These are phyloP conservation scores for Rosa hybrid DNA, from an alignment of 331 rosid genomes.

Conservation along the genomic window DNA sequence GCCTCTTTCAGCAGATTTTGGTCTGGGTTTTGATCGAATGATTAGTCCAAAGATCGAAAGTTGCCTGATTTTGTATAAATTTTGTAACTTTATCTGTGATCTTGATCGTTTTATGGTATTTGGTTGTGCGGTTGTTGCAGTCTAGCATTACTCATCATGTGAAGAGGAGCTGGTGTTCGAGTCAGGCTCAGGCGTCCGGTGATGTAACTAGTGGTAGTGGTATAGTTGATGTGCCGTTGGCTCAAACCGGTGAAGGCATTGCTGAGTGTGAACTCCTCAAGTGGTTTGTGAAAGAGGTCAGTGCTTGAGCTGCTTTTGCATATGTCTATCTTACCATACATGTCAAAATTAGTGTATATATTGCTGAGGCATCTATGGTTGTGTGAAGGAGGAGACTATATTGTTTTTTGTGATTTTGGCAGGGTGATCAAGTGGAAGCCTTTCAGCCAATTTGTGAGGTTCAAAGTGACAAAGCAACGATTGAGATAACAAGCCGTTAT, in stretches of 20 bases:
- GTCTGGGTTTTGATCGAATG: neutral
- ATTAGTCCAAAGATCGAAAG: neutral
- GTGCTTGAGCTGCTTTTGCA: constrained; percentile 7
- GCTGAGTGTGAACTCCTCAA: constrained; percentile 96
- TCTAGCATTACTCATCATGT: constrained; percentile 22
- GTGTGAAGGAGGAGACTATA: neutral
- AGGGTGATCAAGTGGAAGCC: constrained; percentile 87
- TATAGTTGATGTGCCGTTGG: constrained; percentile 75
- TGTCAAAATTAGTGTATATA: neutral
- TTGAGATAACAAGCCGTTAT: constrained; percentile 95
- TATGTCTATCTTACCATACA: neutral
- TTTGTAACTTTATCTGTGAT: neutral
- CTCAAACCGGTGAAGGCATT: constrained; percentile 98
- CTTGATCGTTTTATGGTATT: neutral
- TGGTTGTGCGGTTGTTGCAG: constrained; percentile 28
- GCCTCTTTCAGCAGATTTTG: constrained; percentile 1
- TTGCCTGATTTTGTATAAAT: neutral
- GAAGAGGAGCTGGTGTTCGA: constrained; percentile 50
- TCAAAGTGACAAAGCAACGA: constrained; percentile 98
- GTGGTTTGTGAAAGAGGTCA: constrained; percentile 94
- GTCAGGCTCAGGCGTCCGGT: constrained; percentile 44
- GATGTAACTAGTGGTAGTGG: constrained; percentile 41
- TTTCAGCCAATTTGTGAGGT: constrained; percentile 95
- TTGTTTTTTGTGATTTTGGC: constrained; percentile 27
- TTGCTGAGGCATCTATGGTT: constrained; percentile 2